Evolutionary conservation across 768 basidiomycete species (phyloP).

Genomic region (Suillus decipiens): DNA sequence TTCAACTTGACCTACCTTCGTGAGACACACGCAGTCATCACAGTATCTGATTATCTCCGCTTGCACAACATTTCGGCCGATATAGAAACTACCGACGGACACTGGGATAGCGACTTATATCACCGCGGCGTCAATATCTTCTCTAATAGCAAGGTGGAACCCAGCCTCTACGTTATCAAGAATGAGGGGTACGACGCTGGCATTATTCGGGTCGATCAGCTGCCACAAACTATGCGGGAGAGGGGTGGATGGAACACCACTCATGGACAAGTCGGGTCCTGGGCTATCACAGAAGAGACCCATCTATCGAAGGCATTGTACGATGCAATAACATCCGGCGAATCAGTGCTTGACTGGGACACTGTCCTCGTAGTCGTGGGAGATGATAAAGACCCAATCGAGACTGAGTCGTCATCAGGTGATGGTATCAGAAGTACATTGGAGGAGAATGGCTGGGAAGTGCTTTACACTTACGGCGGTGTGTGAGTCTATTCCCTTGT

Average conservation of each 20-base stretch:
- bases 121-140: slow-evolving; percentile 21
- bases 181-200: slow-evolving; percentile 41
- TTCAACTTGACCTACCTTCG: slow-evolving; percentile 44
- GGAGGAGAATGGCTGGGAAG: slow-evolving; percentile 40
- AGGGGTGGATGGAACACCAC: slow-evolving; percentile 34
- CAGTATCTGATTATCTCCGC: slow-evolving; percentile 43
- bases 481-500: slow-evolving; percentile 34
- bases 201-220: slow-evolving; percentile 38
- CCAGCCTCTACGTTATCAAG: slow-evolving; percentile 36
- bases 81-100: slow-evolving; percentile 38
- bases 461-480: slow-evolving; percentile 42
- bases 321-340: slow-evolving; percentile 12
- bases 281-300: slow-evolving; percentile 17
- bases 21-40: slow-evolving; percentile 38
- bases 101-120: slow-evolving; percentile 39
- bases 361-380: slow-evolving; percentile 22
- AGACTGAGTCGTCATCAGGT: slow-evolving; percentile 21
- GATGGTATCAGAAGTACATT: slow-evolving; percentile 35
- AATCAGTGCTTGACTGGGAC: slow-evolving; percentile 28
- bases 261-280: slow-evolving; percentile 20
- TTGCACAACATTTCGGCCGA: slow-evolving; percentile 37
- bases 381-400: slow-evolving; percentile 23
- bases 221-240: slow-evolving; percentile 33
- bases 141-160: slow-evolving; percentile 15
- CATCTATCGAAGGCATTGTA: slow-evolving; percentile 21